Base-by-base conservation (phyloP, 768 basidiomycete species). In the Boletus tomentosulus region DNA sequence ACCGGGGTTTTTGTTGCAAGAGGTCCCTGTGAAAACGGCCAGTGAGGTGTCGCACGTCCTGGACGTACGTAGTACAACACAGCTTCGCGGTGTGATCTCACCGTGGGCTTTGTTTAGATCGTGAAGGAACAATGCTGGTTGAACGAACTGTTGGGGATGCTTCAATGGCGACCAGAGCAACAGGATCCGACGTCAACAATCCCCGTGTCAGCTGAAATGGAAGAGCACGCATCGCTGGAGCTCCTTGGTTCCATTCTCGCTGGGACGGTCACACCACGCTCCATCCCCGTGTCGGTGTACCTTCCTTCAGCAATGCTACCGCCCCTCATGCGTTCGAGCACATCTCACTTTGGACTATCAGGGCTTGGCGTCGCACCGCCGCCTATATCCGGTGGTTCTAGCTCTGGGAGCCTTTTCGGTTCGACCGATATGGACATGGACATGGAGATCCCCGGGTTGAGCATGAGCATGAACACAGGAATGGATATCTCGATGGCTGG, bases 61-160 rank as follows among this genome's bases (percentile, higher is more conserved):
- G 19, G 89, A 92, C 74, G 89, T 86, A 61, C 44, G 68, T 56
- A n/a, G 16, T 25, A 24, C 13, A 30, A 25, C 19, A 42, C 43
- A 31, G 4, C 37, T 24, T 34, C 16, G 39, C 28, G 31, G 37
- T 31, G 25, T 24, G 28, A 37, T 38, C 31, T 13, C 31, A 24
- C 50, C 48, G 13, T 43, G 28, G 35, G 13, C 16, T 37, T 39
- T 39, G 5, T 38, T 27, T 35, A 58, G 54, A 56, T 92, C 61
- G 87, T 92, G 5, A 77, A 80, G 54, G 89, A 92, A 56, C 90
- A 92, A 69, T 87, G 85, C 61, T 92, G 90, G 90, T 63, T 92
- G 16, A 92, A 92, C 62, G 86, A 87, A 61, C 76, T 78, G n/a
- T 67, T 92, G 22, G 62, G 72, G 4, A 76, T 78, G 43, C 82